phyloP scores from a whole-genome alignment of 768 basidiomycete genomes.

The Baorangia bicolor region DNA sequence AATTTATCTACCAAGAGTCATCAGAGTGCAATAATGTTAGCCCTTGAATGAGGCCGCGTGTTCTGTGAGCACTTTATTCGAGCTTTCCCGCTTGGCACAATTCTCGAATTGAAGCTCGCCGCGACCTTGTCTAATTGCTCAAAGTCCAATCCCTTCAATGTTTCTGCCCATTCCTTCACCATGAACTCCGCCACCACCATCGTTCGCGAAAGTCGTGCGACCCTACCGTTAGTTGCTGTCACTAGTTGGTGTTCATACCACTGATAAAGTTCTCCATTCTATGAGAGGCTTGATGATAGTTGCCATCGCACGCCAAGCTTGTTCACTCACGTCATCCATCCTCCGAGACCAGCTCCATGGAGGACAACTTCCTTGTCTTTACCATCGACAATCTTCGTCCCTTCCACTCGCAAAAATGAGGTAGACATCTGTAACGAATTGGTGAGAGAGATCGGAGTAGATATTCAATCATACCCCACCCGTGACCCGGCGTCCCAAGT shows the following conservation, averaged over 20 bases:
- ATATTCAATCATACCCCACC: not conserved
- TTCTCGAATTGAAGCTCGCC: slow-evolving; percentile 43
- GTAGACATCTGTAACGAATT: slow-evolving; percentile 30
- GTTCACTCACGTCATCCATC: slow-evolving; percentile 73
- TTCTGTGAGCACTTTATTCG: slow-evolving; percentile 19
- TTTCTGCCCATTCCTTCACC: slow-evolving; percentile 28
- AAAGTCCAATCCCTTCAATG: slow-evolving; percentile 34
- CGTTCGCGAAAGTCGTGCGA: slow-evolving; percentile 30
- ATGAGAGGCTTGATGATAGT: not conserved
- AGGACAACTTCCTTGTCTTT: slow-evolving; percentile 55
- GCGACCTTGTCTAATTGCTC: slow-evolving; percentile 41
- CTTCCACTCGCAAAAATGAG: slow-evolving; percentile 54
- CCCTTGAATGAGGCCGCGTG: too few species aligned
- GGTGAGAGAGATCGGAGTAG: too few species aligned
- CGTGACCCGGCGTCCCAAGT: not conserved
- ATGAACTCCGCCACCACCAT: slow-evolving; percentile 38
- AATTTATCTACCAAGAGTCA: too few species aligned
- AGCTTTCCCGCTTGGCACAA: slow-evolving; percentile 32
- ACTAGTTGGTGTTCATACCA: not conserved
- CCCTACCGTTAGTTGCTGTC: slow-evolving; percentile 3
- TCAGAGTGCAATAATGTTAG: too few species aligned
- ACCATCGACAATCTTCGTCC: slow-evolving; percentile 56
- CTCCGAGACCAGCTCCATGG: slow-evolving; percentile 70
- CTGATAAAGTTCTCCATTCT: not conserved
- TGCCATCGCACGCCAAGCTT: not conserved